These are phyloP conservation scores for Trichosanthes truncata DNA, from an alignment of 306 rosid species.

Conservation along the genomic window DNA sequence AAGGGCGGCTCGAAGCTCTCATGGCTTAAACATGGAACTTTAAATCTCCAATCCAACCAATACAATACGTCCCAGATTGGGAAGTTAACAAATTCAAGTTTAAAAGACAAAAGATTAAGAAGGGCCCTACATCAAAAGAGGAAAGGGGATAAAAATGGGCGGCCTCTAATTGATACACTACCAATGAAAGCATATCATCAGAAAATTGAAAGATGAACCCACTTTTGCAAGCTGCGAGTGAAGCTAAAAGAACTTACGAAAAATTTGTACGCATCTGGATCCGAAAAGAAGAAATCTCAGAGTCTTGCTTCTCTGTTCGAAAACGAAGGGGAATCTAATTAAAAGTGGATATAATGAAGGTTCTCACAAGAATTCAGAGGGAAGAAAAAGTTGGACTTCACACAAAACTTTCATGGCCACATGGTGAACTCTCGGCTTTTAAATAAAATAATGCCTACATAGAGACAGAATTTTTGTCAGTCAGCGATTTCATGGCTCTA, in stretches of 20 bases:
- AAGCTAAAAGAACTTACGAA: background rate
- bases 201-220: background rate
- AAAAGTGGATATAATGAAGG: background rate
- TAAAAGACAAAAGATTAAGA: background rate
- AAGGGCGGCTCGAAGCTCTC: background rate
- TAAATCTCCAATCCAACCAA: background rate
- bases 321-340: background rate
- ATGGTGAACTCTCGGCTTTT: background rate
- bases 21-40: background rate
- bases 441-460: background rate
- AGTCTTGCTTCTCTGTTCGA: background rate
- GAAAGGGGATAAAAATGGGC: background rate
- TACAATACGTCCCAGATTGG: background rate
- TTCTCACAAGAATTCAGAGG: background rate
- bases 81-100: slow-evolving; percentile 2
- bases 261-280: background rate
- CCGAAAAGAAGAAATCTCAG: background rate
- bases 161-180: background rate
- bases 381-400: background rate
- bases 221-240: background rate
- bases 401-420: background rate
- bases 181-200: background rate
- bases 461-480: background rate
- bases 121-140: background rate
- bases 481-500: background rate